Evolutionary conservation across 1,284 basidiomycete species (phyloP).

Genomic region (Papiliotrema nemorosa): DNA sequence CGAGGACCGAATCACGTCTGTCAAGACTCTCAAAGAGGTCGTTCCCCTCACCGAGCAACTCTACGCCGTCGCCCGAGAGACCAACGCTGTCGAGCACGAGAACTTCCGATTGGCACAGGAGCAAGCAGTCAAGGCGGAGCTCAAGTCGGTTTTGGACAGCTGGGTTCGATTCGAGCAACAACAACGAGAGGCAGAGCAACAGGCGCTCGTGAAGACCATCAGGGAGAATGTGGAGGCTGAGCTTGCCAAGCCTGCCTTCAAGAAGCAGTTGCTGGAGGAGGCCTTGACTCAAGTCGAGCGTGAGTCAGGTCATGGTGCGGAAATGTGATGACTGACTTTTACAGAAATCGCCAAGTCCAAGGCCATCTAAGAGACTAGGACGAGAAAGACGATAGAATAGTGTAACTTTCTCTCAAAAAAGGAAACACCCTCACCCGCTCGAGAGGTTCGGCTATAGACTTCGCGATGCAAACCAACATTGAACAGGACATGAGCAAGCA

Average conservation of each 20-base stretch:
- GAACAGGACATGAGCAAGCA: background rate
- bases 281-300: constrained; percentile 90
- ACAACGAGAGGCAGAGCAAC: constrained; percentile 93
- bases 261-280: constrained; percentile 81
- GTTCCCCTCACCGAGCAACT: constrained; percentile 84
- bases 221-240: constrained; percentile 79
- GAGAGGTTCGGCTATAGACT: background rate
- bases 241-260: constrained; percentile 85
- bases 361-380: constrained; percentile 55
- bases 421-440: too few relatives aligned
- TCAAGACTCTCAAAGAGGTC: constrained; percentile 91
- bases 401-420: background rate
- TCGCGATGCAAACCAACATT: constrained; percentile 2
- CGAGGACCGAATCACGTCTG: constrained; percentile 84
- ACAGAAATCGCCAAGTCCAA: constrained; percentile 68
- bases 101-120: constrained; percentile 90
- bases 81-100: constrained; percentile 83
- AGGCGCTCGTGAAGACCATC: constrained; percentile 79
- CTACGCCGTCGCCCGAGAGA: constrained; percentile 94
- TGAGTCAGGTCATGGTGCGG: constrained; percentile 54
- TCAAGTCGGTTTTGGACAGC: constrained; percentile 93
- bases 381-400: background rate
- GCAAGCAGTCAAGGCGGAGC: constrained; percentile 77
- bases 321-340: background rate
- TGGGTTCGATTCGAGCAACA: constrained; percentile 99